These are phyloP conservation scores for Trypanosoma avium DNA, from an alignment of 208 protist species.

Conservation along the genomic window DNA sequence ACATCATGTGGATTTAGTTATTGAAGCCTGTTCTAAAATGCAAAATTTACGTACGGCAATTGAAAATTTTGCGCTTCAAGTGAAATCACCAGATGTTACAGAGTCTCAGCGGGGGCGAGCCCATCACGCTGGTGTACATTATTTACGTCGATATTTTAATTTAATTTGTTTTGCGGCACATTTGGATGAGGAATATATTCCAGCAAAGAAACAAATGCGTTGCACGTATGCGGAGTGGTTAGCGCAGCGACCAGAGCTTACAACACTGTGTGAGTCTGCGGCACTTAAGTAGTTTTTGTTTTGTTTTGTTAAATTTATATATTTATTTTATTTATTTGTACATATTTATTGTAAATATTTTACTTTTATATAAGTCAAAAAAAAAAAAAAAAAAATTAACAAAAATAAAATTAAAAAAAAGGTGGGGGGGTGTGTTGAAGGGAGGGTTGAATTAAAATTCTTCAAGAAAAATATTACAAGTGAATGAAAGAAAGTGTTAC, in stretches of 20 bases:
- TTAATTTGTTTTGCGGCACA: constrained; percentile 86
- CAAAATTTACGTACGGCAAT: constrained; percentile 88
- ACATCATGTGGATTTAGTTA: constrained; percentile 77
- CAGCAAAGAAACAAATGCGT: constrained; percentile 55
- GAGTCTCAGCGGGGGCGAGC: constrained; percentile 73
- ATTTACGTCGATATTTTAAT: constrained; percentile 87
- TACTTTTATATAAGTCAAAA: neutral
- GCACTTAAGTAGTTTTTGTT: constrained; percentile 64
- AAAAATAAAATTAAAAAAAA: neutral
- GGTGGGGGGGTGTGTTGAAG: neutral
- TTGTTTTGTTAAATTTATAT: neutral
- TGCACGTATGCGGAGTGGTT: constrained; percentile 65
- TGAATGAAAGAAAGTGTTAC: no score
- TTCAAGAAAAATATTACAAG: no score
- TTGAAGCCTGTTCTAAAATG: constrained; percentile 85
- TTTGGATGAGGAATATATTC: constrained; percentile 80
- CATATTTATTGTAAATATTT: neutral
- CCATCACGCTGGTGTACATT: constrained; percentile 85
- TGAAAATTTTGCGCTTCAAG: constrained; percentile 67
- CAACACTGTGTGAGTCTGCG: constrained; percentile 51
- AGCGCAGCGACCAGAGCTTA: constrained; percentile 63
- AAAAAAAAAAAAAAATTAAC: neutral
- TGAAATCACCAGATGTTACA: constrained; percentile 67
- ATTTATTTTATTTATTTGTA: no score
- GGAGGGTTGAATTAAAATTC: neutral